Evolutionary conservation across 768 basidiomycete species (phyloP), one percentile per base, ranked within the genome.

Genomic region (Suillus ampliporus): DNA sequence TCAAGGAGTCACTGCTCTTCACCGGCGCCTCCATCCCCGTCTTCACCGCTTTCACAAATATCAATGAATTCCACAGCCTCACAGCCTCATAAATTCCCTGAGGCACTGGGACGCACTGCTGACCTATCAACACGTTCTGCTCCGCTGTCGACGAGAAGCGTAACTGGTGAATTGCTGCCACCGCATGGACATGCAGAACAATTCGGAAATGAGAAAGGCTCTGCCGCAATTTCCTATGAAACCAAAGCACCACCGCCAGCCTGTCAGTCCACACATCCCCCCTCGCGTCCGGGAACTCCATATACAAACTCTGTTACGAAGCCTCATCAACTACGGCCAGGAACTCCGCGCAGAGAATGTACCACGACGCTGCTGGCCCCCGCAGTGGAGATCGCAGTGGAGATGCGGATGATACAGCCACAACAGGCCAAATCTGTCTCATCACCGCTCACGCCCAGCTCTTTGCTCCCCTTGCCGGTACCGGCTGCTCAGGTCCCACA

Each of bases 131-230:
- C 38, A 56, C 54, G 54, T 26, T 56, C 38, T 40, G 37, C 37
- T 56, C 37, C 54, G 38, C 15, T 26, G 23, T 40, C 17, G 37
- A 40, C 40, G 54, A 56, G 38, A 40, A 56, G 17, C 37, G 11
- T 26, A 19, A 56, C 40, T 14, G 38, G 23, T 56, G 54, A 40
- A 37, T 40, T 38, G 37, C 26, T 40, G 40, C 26, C 38, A 26
- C 54, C 26, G 17, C 54, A 28, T 41, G 38, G 54, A n/a, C 54
- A 41, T 14, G 23, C 54, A 56, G 54, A 19, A 26, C 54, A 38
- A 40, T 40, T 41, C 54, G 54, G 54, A 56, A 38, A 56, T 56
- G 54, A 56, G 54, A 40, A 56, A 56, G 38, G 23, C 23, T 56
- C 37, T 56, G 19, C 37, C 38, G 38, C 26, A 41, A 26, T 21